phyloP scores from a whole-genome alignment of 106 monocot genomes.

The Hemerocallis citrina region DNA sequence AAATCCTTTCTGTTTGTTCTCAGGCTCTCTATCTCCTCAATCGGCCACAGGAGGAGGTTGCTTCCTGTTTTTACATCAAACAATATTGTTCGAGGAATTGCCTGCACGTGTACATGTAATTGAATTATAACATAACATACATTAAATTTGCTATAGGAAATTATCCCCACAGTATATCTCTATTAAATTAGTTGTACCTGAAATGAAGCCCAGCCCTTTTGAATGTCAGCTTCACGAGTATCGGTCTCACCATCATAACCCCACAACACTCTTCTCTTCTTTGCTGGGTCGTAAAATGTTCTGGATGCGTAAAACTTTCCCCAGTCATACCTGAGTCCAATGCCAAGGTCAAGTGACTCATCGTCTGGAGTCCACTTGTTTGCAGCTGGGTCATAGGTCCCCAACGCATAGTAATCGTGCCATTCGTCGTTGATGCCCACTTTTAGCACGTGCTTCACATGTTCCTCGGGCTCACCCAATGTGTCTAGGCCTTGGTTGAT shows the following conservation, averaged over 20 bases:
- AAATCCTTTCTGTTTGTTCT: constrained; percentile 17
- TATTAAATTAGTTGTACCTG: constrained; percentile 20
- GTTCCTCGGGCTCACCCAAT: constrained; percentile 12
- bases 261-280: constrained; percentile 46
- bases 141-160: too few relatives aligned
- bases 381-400: constrained; percentile 16
- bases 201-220: constrained; percentile 60
- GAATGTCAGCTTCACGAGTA: constrained; percentile 38
- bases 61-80: constrained; percentile 39
- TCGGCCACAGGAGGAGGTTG: constrained; percentile 57
- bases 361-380: constrained; percentile 38
- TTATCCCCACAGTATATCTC: too few relatives aligned
- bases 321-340: constrained; percentile 54
- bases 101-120: constrained; percentile 36
- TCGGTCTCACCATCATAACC: constrained; percentile 61
- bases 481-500: constrained; percentile 9
- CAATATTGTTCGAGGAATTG: constrained; percentile 50
- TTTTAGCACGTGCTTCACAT: constrained; percentile 53
- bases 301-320: constrained; percentile 62
- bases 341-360: constrained; percentile 31
- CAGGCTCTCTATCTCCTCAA: constrained; percentile 52
- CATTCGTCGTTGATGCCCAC: constrained; percentile 50
- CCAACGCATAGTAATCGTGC: constrained; percentile 49
- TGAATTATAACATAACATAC: too few relatives aligned
- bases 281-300: constrained; percentile 44